Conservation (phyloP, 495 filamentous ascomycete species). For the Hypoxylon fragiforme region DNA sequence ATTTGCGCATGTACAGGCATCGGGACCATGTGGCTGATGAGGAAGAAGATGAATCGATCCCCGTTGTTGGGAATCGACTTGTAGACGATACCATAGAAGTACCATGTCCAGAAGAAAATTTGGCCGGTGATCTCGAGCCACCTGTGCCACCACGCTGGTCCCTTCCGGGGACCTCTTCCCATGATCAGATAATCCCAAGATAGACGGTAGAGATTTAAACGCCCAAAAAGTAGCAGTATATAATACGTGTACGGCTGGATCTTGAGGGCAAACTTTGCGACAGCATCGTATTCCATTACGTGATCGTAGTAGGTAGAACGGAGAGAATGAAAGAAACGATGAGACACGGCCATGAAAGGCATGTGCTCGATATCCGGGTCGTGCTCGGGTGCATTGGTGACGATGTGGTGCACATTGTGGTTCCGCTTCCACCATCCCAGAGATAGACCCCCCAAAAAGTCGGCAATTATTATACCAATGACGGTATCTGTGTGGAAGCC, state of each 20-base stretch:
- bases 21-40: conserved; percentile 86
- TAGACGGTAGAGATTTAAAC: conserved; percentile 89
- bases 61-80: conserved; percentile 69
- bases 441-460: conserved; percentile 89
- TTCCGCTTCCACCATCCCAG: conserved; percentile 96
- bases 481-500: conserved; percentile 77
- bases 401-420: conserved; percentile 98
- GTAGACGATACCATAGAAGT: conserved; percentile 83
- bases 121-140: conserved; percentile 83
- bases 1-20: conserved; percentile 93
- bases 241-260: conserved; percentile 89
- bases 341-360: conserved; percentile 91
- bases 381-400: conserved; percentile 95
- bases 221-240: conserved; percentile 77
- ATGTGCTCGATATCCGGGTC: conserved; percentile 97
- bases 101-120: conserved; percentile 93
- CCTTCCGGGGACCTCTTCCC: conserved; percentile 77
- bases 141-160: conserved; percentile 85
- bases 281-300: conserved; percentile 79
- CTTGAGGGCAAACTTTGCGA: conserved; percentile 69
- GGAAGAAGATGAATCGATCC: conserved; percentile 72
- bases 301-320: conserved; percentile 88
- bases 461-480: conserved; percentile 88
- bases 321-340: conserved; percentile 76
- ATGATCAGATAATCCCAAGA: conserved; percentile 80